These are phyloP conservation scores for Ogataea trehalophila DNA, from an alignment of 805 yeast genomes.

Conservation along the genomic window DNA sequence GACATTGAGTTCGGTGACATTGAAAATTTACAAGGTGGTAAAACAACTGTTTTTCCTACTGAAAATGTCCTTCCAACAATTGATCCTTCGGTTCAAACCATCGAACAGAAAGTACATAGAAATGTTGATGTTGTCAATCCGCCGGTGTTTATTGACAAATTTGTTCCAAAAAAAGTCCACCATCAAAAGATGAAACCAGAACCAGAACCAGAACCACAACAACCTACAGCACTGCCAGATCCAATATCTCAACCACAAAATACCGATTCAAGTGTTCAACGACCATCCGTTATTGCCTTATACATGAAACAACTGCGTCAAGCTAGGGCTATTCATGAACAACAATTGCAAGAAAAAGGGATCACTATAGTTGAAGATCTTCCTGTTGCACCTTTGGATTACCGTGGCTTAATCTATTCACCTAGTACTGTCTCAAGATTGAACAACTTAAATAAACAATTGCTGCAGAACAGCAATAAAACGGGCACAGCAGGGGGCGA, in stretches of 20 bases:
- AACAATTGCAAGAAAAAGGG: constrained; percentile 15
- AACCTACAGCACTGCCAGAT: neutral
- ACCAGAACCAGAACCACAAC: neutral
- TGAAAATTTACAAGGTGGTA: no score
- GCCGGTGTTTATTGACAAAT: no score
- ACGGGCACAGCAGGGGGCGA: neutral
- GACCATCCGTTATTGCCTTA: neutral
- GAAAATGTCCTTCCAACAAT: no score
- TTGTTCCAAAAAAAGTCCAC: neutral
- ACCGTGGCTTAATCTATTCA: constrained; percentile 16
- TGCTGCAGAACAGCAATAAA: neutral
- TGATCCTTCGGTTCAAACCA: no score
- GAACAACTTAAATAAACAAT: constrained; percentile 1
- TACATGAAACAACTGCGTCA: neutral
- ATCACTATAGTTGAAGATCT: constrained; percentile 17
- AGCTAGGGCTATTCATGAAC: constrained; percentile 9
- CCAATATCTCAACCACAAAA: neutral
- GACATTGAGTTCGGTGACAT: no score
- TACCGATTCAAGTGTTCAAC: no score
- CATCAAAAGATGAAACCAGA: no score
- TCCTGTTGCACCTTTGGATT: constrained; percentile 7
- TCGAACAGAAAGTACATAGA: no score
- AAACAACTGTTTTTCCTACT: no score
- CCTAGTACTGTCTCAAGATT: constrained; percentile 21
- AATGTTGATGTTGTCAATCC: no score